Base-by-base conservation (phyloP, 2,329 filamentous ascomycete genomes). In the Byssochlamys sp. region DNA sequence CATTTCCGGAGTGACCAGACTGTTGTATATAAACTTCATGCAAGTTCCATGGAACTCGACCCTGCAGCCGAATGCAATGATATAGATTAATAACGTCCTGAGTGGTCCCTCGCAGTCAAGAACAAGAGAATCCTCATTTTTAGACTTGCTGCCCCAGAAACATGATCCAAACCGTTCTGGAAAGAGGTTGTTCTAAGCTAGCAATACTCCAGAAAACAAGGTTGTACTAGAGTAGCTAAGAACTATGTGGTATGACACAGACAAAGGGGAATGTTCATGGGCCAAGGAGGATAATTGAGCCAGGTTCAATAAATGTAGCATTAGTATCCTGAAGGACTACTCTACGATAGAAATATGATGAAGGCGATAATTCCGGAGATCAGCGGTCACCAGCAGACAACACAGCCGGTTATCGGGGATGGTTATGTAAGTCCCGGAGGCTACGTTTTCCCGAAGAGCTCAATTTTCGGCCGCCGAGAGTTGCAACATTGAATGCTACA, bases 341-440 rank as follows among this genome's bases (percentile, higher is more conserved):
- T 19, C 19, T 19, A 19, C 19, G 19, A 19, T 19, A 19, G 19
- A 19, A 19, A 19, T 19, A 19, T 19, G 19, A 19, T 19, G 19
- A 19, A 19, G 19, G 19, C 19, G 19, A 19, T 19, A 9, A 33
- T 10, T 33, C 12, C 31, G 31, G 31, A 19, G 19, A 19, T 19
- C 19, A 19, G 19, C 19, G 19, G 19, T 19, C 19, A 19, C n/a
- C 35, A 39, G 3, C 35, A 39, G 12, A 39, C 10, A 39, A 9
- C n/a, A 10, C 14, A n/a, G 12, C 28, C 31, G 10, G 24, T 24
- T 11, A 49, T 39, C 49, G 31, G 53, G 53, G 35, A 25, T 4
- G 58, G 26, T 60, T 60, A 60, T 54, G 55, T 60, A 60, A 60
- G n/a, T 29, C 39, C 56, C 55, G 56, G 3, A 45, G 52, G 24